phyloP scores from a whole-genome alignment of 2,329 filamentous ascomycete genomes.

The Venturia oleaginea region DNA sequence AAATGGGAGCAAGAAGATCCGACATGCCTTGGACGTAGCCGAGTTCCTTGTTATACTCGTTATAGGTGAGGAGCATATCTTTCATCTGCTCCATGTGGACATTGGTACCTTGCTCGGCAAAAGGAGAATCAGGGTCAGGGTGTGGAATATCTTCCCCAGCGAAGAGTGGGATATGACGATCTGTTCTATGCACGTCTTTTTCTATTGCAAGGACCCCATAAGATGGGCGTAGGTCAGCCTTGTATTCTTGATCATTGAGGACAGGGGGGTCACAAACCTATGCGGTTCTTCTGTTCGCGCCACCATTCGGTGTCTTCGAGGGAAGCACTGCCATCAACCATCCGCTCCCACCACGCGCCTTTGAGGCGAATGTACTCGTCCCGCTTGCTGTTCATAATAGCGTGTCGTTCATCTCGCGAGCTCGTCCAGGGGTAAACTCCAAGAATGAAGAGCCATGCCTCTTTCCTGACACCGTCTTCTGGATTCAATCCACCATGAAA shows the following conservation, averaged over 20 bases:
- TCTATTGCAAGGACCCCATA: conserved; percentile 57
- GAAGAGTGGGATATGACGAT: conserved; percentile 90
- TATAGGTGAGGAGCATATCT: conserved; percentile 97
- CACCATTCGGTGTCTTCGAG: conserved; percentile 87
- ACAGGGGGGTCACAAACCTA: conserved; percentile 55
- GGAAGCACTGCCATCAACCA: conserved; percentile 72
- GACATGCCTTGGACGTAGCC: conserved; percentile 99
- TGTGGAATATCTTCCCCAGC: conserved; percentile 94
- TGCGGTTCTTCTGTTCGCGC: conserved; percentile 86
- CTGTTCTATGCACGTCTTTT: conserved; percentile 96
- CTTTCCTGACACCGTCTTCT: conserved; percentile 87
- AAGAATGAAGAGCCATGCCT: conserved; percentile 91
- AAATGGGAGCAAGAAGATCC: conserved; percentile 88
- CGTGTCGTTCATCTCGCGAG: conserved; percentile 73
- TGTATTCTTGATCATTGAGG: conserved; percentile 4
- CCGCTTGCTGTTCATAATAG: conserved; percentile 71
- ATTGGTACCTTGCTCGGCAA: conserved; percentile 86
- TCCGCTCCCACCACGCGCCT: conserved; percentile 89
- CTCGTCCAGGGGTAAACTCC: conserved; percentile 93
- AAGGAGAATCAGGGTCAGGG: conserved; percentile 90
- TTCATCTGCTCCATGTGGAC: conserved; percentile 98
- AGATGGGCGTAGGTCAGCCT: conserved; percentile 43
- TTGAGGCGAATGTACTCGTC: conserved; percentile 95
- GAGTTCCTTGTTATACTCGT: conserved; percentile 91
- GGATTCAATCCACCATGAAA: conserved; percentile 88